These are phyloP conservation scores for Zanthoxylum bungeanum DNA, from an alignment of 345 rosid genomes.

Conservation along the genomic window DNA sequence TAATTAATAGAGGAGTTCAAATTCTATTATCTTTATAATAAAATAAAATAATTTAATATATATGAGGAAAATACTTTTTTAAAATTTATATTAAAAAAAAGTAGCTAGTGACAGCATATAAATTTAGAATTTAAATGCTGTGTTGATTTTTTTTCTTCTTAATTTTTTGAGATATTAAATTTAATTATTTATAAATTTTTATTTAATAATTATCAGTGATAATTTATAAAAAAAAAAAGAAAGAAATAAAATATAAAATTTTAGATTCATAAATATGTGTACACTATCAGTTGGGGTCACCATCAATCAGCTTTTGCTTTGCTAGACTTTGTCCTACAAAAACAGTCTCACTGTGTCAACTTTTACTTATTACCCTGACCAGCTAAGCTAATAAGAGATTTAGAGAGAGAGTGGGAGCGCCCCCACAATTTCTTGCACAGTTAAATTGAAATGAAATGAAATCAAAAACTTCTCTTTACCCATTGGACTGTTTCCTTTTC, in stretches of 20 bases:
- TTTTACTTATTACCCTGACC: slow-evolving; percentile 11
- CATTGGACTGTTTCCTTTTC: slow-evolving; percentile 29
- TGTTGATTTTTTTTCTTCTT: too few species aligned
- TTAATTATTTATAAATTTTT: too few species aligned
- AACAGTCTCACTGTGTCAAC: slow-evolving; percentile 17
- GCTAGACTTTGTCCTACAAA: slow-evolving; percentile 33
- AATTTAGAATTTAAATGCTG: too few species aligned
- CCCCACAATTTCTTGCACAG: not conserved
- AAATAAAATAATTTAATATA: too few species aligned
- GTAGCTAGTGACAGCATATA: not conserved
- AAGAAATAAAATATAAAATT: too few species aligned
- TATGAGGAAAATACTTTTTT: too few species aligned
- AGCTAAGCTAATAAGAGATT: not conserved
- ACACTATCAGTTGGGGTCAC: slow-evolving; percentile 23
- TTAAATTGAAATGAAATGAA: not conserved
- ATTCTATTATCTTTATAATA: too few species aligned
- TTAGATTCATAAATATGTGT: not conserved
- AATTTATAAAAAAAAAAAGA: too few species aligned
- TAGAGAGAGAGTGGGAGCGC: not conserved
- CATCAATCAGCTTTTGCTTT: not conserved
- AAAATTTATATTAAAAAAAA: too few species aligned
- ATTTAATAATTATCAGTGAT: too few species aligned
- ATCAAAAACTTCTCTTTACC: slow-evolving; percentile 25
- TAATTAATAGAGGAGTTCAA: too few species aligned
- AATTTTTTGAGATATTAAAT: too few species aligned